Percentiles rank a stretch among this genome's conserved stretches.
These are phyloP conservation scores for Claviceps cyperi DNA, from an alignment of 2,329 filamentous ascomycete genomes.

Conservation along the genomic window DNA sequence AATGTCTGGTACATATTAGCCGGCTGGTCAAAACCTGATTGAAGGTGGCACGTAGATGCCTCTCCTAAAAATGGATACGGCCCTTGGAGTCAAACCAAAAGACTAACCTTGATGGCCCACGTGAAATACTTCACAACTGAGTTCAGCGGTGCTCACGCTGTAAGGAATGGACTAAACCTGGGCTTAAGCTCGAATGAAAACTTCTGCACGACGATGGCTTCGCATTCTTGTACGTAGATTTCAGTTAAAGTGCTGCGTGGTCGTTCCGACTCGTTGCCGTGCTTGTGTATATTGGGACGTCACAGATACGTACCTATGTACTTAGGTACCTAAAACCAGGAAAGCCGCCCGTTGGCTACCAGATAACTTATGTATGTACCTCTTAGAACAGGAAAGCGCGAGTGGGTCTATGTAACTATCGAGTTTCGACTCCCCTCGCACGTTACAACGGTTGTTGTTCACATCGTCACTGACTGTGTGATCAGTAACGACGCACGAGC, in stretches of 20 bases:
- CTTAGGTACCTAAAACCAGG: too few species aligned
- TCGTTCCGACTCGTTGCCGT: background rate
- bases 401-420: constrained; percentile 3
- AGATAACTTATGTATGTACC: too few species aligned
- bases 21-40: background rate
- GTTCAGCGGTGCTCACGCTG: background rate
- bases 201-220: background rate
- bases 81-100: background rate
- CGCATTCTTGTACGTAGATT: background rate
- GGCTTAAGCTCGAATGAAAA: background rate
- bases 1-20: background rate
- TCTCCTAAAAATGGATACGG: background rate
- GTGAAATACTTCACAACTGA: background rate
- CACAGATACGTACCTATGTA: background rate
- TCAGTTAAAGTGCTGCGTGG: background rate
- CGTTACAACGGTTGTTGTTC: background rate
- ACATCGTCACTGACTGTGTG: background rate
- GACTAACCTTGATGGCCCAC: constrained; percentile 2
- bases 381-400: background rate
- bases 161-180: background rate
- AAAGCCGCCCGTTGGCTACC: too few species aligned
- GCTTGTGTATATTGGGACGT: background rate
- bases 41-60: too few species aligned
- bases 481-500: too few species aligned
- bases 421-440: background rate